phyloP scores from a whole-genome alignment of 2,329 filamentous ascomycete species.

The Pseudogymnoascus sp. region DNA sequence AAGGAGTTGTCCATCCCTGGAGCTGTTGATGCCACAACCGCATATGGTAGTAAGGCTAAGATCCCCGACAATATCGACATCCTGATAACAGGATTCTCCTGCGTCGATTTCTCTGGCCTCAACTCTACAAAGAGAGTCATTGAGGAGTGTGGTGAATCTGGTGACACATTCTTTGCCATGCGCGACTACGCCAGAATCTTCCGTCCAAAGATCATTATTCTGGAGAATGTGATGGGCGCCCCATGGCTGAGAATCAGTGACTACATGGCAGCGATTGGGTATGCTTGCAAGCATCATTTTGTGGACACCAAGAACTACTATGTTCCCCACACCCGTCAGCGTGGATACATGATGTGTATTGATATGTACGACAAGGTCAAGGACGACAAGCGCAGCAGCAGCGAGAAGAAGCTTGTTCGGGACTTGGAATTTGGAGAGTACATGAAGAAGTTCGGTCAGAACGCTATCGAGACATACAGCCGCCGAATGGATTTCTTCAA shows the following conservation, averaged over 20 bases:
- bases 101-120: slow-evolving; percentile 64
- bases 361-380: slow-evolving; percentile 32
- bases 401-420: slow-evolving; percentile 41
- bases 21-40: slow-evolving; percentile 47
- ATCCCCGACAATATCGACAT: slow-evolving; percentile 57
- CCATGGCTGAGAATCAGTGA: slow-evolving; percentile 43
- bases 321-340: slow-evolving; percentile 60
- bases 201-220: slow-evolving; percentile 55
- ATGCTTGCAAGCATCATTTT: slow-evolving; percentile 41
- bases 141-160: slow-evolving; percentile 54
- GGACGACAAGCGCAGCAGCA: slow-evolving; percentile 23
- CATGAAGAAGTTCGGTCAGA: slow-evolving; percentile 4
- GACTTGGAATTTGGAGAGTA: slow-evolving; percentile 12
- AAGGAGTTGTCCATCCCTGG: slow-evolving; percentile 37
- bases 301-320: slow-evolving; percentile 67
- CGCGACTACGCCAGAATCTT: slow-evolving; percentile 47
- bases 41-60: slow-evolving; percentile 51
- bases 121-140: slow-evolving; percentile 51
- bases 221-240: slow-evolving; percentile 62
- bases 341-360: slow-evolving; percentile 55
- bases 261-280: slow-evolving; percentile 37
- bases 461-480: background rate
- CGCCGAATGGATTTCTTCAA: slow-evolving; percentile 23
- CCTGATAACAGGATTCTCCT: slow-evolving; percentile 66
- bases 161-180: slow-evolving; percentile 57